A percentile compares a stretch with the other conserved stretches of the same genome.
Conservation (phyloP, 306 rosid genomes). For the Cicer judaicum region DNA sequence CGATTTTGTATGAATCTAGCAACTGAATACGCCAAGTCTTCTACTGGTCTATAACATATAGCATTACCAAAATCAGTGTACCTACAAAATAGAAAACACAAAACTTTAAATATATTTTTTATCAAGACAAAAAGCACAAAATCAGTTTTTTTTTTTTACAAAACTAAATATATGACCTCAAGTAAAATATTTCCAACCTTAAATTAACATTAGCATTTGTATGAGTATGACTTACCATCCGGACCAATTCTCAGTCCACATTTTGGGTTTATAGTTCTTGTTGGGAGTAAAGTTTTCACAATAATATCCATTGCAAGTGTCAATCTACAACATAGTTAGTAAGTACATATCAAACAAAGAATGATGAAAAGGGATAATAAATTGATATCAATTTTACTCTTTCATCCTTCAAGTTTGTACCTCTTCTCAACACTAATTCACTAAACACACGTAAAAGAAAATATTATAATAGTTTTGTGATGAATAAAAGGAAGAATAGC, state of each 20-base stretch:
- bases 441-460: not conserved
- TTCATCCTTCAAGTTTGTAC: no score
- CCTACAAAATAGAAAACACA: slow-evolving; percentile 52
- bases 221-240: slow-evolving; percentile 74
- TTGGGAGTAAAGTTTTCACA: slow-evolving; percentile 85
- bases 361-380: slow-evolving; percentile 1
- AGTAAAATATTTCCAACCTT: not conserved
- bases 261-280: slow-evolving; percentile 70
- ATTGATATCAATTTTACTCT: not conserved
- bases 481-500: not conserved
- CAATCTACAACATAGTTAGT: slow-evolving; percentile 58
- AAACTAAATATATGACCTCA: not conserved
- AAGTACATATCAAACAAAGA: slow-evolving; percentile 27
- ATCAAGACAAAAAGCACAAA: no score
- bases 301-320: slow-evolving; percentile 89
- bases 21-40: slow-evolving; percentile 88
- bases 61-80: slow-evolving; percentile 90
- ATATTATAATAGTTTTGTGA: not conserved
- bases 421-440: no score
- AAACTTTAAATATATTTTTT: not conserved
- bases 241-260: slow-evolving; percentile 96
- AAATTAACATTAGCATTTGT: slow-evolving; percentile 13
- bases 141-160: not conserved
- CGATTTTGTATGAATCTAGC: slow-evolving; percentile 90
- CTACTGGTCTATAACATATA: slow-evolving; percentile 78